Evolutionary conservation across 2,329 filamentous ascomycete genomes (phyloP), one percentile per base, ranked within the genome.

Genomic region (Penicillium crustosum): DNA sequence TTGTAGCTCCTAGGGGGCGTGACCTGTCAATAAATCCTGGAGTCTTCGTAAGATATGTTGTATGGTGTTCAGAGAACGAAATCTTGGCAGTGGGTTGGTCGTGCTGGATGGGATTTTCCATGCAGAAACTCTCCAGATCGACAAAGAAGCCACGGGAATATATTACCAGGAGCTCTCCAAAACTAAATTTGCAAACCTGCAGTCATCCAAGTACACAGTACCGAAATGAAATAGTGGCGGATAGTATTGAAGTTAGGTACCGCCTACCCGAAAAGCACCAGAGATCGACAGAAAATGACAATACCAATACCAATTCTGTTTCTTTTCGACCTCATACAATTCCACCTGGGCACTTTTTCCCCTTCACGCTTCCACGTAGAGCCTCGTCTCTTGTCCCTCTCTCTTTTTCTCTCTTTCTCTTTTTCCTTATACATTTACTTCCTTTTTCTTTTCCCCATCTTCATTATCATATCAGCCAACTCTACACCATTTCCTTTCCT

Each of bases 261-360:
- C 51, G 55, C 50, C 55, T 58, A 58, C 55, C 50, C 38, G 12
- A 58, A 49, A 31, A 36, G 45, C 39, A 23, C 15, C 44, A 19
- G 38, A 17, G 55, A 58, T 58, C 55, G 50, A 54, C 55, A 31
- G 1, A 2, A 10, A 36, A 35, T 58, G 43, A 58, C 55, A 53
- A 45, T 58, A 58, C 55, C 55, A 57, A 55, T 58, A 58, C 55
- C 42, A 42, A 33, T 48, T 57, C 59, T 47, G 59, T 59, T 62
- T 65, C 61, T 63, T 58, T 58, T 60, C 43, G 41, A 44, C 53
- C 58, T 53, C 55, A 58, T 53, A 35, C 48, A 54, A 54, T 55
- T 53, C 59, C 53, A 52, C 60, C 54, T 56, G 47, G 61, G 39
- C 53, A 64, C 59, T 65, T 64, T 63, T 61, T 61, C 58, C 58